phyloP scores from a whole-genome alignment of 108 stramenopile species.

The Licmophora abbreviata region DNA sequence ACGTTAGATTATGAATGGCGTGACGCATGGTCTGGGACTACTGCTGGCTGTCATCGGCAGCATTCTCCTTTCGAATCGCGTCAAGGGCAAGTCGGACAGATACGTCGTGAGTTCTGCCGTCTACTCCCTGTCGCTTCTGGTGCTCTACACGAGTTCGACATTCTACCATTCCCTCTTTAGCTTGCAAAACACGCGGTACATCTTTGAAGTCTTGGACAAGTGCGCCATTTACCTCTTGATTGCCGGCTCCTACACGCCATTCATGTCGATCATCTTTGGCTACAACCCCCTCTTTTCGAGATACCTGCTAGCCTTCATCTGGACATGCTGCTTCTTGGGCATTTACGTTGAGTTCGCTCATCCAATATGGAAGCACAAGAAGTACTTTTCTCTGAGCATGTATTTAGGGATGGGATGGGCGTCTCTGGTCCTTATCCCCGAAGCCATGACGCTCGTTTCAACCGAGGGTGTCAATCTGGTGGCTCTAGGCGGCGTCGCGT shows the following conservation, averaged over 20 bases:
- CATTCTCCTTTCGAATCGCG: conserved; percentile 41
- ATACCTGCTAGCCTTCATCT: conserved; percentile 70
- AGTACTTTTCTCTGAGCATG: conserved; percentile 56
- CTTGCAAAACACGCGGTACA: conserved; percentile 38
- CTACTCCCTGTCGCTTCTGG: conserved; percentile 69
- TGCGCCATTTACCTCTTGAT: conserved; percentile 95
- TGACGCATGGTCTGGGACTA: conserved; percentile 89
- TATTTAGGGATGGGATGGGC: conserved; percentile 86
- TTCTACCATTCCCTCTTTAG: conserved; percentile 89
- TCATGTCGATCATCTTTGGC: conserved; percentile 66
- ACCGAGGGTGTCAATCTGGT: conserved; percentile 31
- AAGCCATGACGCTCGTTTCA: conserved; percentile 40
- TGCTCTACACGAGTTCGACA: conserved; percentile 80
- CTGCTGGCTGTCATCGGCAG: conserved; percentile 72
- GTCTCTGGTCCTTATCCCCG: conserved; percentile 48
- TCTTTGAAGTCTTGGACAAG: conserved; percentile 83
- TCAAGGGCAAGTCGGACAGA: conserved; percentile 16
- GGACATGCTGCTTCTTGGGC: conserved; percentile 67
- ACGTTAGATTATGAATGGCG: conserved; percentile 76
- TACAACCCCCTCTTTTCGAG: conserved; percentile 50
- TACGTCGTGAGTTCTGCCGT: conserved; percentile 53
- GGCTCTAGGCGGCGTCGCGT: conserved; percentile 70
- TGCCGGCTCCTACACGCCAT: conserved; percentile 94
- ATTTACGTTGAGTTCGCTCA: conserved; percentile 56
- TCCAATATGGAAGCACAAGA: conserved; percentile 45